Evolutionary conservation across 495 filamentous ascomycete genomes (phyloP), one percentile per base, ranked within the genome.

Genomic region (Talaromyces thailandensis): DNA sequence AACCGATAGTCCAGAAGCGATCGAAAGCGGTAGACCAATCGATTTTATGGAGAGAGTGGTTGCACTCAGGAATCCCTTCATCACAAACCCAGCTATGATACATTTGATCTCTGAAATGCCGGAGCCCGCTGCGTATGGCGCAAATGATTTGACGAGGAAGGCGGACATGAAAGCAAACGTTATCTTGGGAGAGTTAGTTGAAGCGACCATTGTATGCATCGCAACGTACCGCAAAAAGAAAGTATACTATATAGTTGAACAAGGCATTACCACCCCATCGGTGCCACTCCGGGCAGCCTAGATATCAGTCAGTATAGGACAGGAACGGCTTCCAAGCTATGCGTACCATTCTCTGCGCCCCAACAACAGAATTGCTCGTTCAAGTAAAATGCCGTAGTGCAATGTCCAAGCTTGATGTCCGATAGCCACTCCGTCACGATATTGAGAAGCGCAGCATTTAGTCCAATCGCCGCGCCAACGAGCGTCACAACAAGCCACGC

Each of bases 41-140:
- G 93, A 96, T 74, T 98, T 98, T 71, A 98, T 98, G 40, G 95
- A 65, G 11, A 98, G 79, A 16, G 94, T 98, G 88, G 91, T 91
- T 64, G 88, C 88, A 31, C 94, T 91, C 45, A 98, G 81, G 68
- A 98, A 98, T 6, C 94, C 94, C 71, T 98, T 97, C 94, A 98
- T 98, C 62, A 98, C 90, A 67, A 98, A 98, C n/a, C 94, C 94
- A 6, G 93, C 93, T 68, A 98, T 96, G 66, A 98, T 98, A 74
- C 94, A 98, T 75, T 98, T 98, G 76, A 98, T 98, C 77, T 98
- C 94, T 26, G 93, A 97, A 62, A 98, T 98, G 55, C 94, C 94
- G 24, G 93, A 97, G 29, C 94, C 94, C 31, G 94, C 95, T 12
- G 94, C 95, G 72, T 98, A 98, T 14, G 94, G 95, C 11, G 94